Conservation (phyloP, 2,329 filamentous ascomycete species). For the Fusarium sp. region DNA sequence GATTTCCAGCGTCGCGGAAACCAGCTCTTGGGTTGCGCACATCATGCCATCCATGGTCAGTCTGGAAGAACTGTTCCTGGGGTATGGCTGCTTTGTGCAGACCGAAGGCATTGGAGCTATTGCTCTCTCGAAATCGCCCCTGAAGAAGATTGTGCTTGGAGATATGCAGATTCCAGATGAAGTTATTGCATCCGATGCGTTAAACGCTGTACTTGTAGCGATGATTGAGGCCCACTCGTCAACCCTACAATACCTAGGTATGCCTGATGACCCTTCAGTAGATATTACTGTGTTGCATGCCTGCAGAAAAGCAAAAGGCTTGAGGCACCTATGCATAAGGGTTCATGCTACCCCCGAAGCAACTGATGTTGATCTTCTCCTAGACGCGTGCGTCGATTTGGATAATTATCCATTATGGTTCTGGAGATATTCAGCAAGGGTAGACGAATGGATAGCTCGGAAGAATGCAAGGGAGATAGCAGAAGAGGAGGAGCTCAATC, state of each 20-base stretch:
- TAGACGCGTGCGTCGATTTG: neutral
- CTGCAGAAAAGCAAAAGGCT: neutral
- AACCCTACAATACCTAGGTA: neutral
- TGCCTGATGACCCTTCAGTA: neutral
- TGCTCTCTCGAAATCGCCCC: neutral
- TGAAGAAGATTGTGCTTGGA: neutral
- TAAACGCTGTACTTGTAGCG: neutral
- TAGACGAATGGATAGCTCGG: neutral
- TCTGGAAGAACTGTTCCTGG: neutral
- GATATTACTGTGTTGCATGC: neutral
- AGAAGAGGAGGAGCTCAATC: neutral
- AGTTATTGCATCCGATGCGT: neutral
- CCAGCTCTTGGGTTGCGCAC: neutral
- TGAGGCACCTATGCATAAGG: neutral
- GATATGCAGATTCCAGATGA: neutral
- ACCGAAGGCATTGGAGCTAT: neutral
- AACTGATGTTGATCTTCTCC: neutral
- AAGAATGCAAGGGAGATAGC: neutral
- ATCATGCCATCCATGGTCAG: neutral
- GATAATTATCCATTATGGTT: rapidly evolving
- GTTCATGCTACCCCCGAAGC: neutral
- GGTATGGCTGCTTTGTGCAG: neutral
- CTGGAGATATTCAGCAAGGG: rapidly evolving
- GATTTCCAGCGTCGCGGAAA: neutral
- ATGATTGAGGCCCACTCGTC: slow-evolving; percentile 15